Evolutionary conservation across 2,329 filamentous ascomycete genomes (phyloP).

Genomic region (Penicillium sp.): DNA sequence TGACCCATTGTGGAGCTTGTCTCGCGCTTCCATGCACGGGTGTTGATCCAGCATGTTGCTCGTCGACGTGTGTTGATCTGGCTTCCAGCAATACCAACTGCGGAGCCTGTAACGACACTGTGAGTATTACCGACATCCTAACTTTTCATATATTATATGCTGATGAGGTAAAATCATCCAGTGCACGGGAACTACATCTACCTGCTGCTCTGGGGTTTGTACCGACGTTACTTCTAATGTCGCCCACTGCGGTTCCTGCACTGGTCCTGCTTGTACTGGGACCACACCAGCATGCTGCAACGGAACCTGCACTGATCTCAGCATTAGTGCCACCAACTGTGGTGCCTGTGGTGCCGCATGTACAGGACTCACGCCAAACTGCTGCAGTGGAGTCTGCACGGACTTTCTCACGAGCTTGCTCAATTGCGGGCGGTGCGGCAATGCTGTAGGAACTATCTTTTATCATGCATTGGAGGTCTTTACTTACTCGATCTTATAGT

Average conservation of each 20-base stretch:
- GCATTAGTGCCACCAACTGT: conserved; percentile 8
- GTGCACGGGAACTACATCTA: conserved; percentile 6
- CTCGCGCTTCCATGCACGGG: conserved; percentile 6
- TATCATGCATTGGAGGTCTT: background rate
- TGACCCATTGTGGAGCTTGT: conserved; percentile 9
- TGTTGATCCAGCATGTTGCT: conserved; percentile 9
- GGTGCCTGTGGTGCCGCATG: conserved; percentile 12
- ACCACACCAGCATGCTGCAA: background rate
- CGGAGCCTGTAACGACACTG: conserved; percentile 1
- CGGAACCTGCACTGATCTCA: conserved; percentile 9
- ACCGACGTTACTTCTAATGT: conserved; percentile 6
- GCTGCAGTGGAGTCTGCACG: conserved; percentile 8
- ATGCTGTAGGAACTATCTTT: conserved; percentile 1
- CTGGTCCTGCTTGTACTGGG: background rate
- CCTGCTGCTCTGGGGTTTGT: conserved; percentile 16
- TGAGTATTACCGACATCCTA: background rate
- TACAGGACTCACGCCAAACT: conserved; percentile 7
- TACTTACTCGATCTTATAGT: conserved; percentile 8
- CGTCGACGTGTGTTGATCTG: conserved; percentile 7
- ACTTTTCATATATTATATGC: too few species aligned
- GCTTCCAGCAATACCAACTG: conserved; percentile 5
- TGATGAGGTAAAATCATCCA: background rate
- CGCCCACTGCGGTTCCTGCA: conserved; percentile 5
- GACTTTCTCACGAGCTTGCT: conserved; percentile 3
- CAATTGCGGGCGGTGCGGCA: conserved; percentile 11